Conservation (phyloP, 192 early-diverging fungal genomes). For the Chytriomyces confervae region DNA sequence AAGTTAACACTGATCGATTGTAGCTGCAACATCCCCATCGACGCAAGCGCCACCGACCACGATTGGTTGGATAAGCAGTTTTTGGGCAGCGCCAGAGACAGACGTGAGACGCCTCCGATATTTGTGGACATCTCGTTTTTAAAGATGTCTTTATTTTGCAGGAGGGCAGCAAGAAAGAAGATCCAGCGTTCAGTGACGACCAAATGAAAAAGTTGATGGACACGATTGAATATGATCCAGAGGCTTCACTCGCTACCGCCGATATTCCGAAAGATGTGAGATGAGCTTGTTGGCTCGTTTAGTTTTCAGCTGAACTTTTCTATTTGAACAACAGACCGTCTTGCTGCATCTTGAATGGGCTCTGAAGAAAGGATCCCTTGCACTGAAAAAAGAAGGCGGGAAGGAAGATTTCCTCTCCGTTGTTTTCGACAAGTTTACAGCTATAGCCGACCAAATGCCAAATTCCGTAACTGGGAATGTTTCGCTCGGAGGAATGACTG, state of each 20-base stretch:
- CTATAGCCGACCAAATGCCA: constrained; percentile 61
- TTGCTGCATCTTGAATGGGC: constrained; percentile 58
- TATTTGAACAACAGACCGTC: constrained; percentile 33
- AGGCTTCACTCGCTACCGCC: constrained; percentile 59
- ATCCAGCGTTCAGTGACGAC: constrained; percentile 69
- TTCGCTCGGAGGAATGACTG: constrained; percentile 65
- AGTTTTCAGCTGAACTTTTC: not conserved
- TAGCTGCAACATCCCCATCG: constrained; percentile 9
- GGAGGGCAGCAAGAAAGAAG: not conserved
- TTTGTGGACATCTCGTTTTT: not conserved
- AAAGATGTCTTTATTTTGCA: not conserved
- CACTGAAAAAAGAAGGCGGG: constrained; percentile 68
- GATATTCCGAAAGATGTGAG: constrained; percentile 69
- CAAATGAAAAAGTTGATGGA: constrained; percentile 91
- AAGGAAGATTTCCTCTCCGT: constrained; percentile 60
- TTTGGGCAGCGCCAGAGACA: constrained; percentile 12
- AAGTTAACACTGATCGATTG: not conserved
- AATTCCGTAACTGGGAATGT: constrained; percentile 61
- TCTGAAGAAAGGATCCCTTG: constrained; percentile 80
- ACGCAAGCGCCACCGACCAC: not conserved
- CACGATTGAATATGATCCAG: constrained; percentile 93
- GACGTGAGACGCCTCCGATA: not conserved
- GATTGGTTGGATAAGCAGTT: constrained; percentile 33
- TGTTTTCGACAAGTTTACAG: constrained; percentile 68
- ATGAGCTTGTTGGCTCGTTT: not conserved